Conservation (phyloP, 306 rosid genomes). For the Parietaria judaica region DNA sequence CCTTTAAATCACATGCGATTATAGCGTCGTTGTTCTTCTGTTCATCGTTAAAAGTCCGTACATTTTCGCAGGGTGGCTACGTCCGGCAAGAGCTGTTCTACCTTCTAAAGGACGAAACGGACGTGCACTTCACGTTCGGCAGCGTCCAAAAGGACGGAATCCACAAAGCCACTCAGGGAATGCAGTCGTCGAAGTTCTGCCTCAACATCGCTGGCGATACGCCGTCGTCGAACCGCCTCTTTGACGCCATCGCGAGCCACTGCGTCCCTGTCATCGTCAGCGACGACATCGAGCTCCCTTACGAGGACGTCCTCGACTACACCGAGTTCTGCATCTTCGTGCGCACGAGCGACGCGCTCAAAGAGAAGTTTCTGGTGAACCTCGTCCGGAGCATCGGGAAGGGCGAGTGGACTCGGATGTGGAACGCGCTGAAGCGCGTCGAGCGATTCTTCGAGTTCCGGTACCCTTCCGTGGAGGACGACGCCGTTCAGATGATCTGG, state of each 20-base stretch:
- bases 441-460: constrained; percentile 51
- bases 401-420: constrained; percentile 74
- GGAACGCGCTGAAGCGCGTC: constrained; percentile 64
- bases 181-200: constrained; percentile 75
- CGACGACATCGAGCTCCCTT: constrained; percentile 71
- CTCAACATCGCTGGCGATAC: constrained; percentile 86
- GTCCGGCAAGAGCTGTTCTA: constrained; percentile 58
- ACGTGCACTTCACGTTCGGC: constrained; percentile 74
- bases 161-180: constrained; percentile 44
- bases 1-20: too few species aligned
- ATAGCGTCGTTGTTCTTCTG: too few species aligned
- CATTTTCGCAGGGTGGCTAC: constrained; percentile 50
- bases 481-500: constrained; percentile 89
- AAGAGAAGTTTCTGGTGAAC: constrained; percentile 37
- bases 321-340: constrained; percentile 66
- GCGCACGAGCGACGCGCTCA: constrained; percentile 59
- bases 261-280: constrained; percentile 79
- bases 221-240: constrained; percentile 78
- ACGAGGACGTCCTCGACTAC: constrained; percentile 72
- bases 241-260: constrained; percentile 72
- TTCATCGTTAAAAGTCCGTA: too few species aligned
- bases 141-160: constrained; percentile 54
- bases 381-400: constrained; percentile 42
- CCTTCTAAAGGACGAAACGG: constrained; percentile 59
- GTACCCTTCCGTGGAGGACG: constrained; percentile 60